phyloP scores from a whole-genome alignment of 2,329 filamentous ascomycete genomes.

The Hypoxylon sp. region DNA sequence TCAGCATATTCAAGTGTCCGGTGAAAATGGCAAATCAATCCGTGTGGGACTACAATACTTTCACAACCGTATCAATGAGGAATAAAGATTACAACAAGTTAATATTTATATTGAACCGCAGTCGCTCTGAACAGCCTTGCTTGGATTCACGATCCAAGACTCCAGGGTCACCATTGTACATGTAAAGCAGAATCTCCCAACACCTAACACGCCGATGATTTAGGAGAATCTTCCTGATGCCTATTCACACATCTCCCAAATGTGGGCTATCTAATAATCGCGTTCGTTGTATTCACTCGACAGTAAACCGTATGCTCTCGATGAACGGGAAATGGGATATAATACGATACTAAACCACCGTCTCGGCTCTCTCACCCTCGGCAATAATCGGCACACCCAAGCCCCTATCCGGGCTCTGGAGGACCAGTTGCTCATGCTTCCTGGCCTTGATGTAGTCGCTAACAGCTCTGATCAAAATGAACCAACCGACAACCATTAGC shows the following conservation, averaged over 20 bases:
- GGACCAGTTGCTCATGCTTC: slow-evolving; percentile 90
- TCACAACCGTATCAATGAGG: not conserved
- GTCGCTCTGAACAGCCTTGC: slow-evolving; percentile 23
- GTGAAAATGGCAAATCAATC: not conserved
- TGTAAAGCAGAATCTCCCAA: slow-evolving; percentile 1
- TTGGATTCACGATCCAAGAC: slow-evolving; percentile 10
- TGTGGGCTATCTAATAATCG: slow-evolving; percentile 28
- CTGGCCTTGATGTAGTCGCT: slow-evolving; percentile 90
- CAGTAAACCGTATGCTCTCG: slow-evolving; percentile 14
- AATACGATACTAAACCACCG: slow-evolving; percentile 71
- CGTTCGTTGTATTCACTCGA: slow-evolving; percentile 28
- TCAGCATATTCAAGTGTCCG: not conserved
- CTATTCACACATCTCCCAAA: slow-evolving; percentile 10
- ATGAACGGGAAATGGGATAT: slow-evolving; percentile 8
- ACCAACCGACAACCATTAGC: slow-evolving; percentile 98
- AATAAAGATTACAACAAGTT: slow-evolving; percentile 3
- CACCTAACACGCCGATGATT: slow-evolving; percentile 30
- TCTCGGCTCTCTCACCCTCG: slow-evolving; percentile 84
- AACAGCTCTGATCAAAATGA: slow-evolving; percentile 93
- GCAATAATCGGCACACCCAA: slow-evolving; percentile 88
- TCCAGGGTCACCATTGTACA: slow-evolving; percentile 2
- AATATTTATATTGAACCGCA: slow-evolving; percentile 27
- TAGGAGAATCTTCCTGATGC: slow-evolving; percentile 20
- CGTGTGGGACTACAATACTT: not conserved
- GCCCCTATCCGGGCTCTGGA: slow-evolving; percentile 92